A percentile compares a stretch with the other conserved stretches of the same genome.
Conservation (phyloP, 495 filamentous ascomycete genomes). For the Antarctomyces pellizariae region DNA sequence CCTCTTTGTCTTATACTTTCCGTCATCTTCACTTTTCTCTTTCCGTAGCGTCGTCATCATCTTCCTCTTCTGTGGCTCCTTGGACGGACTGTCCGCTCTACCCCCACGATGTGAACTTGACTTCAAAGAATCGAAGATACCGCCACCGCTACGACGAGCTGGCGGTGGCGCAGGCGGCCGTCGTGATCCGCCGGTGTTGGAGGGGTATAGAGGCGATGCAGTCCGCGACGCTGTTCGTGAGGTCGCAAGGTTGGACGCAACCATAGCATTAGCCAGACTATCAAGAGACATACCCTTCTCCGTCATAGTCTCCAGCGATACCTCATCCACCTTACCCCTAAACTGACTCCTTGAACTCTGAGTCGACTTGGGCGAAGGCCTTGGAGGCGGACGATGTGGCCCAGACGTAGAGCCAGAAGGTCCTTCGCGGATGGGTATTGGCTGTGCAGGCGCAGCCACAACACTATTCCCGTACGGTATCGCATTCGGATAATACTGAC, state of each 20-base stretch:
- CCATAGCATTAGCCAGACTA: constrained; percentile 45
- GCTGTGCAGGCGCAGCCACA: not conserved
- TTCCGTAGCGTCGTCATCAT: constrained; percentile 31
- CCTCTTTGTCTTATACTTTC: constrained; percentile 5
- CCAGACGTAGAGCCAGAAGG: not conserved
- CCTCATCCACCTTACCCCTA: too few species aligned
- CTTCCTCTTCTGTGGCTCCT: constrained; percentile 26
- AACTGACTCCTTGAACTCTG: too few species aligned
- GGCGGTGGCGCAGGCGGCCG: constrained; percentile 9
- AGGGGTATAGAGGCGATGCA: constrained; percentile 16
- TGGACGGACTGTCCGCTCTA: too few species aligned
- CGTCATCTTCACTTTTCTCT: constrained; percentile 6
- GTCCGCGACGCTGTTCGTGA: constrained; percentile 33
- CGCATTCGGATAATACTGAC: too few species aligned
- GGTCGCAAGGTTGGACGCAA: constrained; percentile 66
- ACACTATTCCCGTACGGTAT: too few species aligned
- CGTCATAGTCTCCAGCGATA: too few species aligned
- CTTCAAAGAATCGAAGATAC: too few species aligned
- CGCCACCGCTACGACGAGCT: constrained; percentile 8
- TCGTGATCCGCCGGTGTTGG: constrained; percentile 17
- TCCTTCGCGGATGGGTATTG: not conserved
- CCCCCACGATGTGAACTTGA: too few species aligned
- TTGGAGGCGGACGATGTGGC: too few species aligned
- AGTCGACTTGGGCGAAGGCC: too few species aligned
- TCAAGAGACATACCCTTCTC: constrained; percentile 9